Conservation (phyloP, 2,329 filamentous ascomycete species). For the Botryotinia calthae region DNA sequence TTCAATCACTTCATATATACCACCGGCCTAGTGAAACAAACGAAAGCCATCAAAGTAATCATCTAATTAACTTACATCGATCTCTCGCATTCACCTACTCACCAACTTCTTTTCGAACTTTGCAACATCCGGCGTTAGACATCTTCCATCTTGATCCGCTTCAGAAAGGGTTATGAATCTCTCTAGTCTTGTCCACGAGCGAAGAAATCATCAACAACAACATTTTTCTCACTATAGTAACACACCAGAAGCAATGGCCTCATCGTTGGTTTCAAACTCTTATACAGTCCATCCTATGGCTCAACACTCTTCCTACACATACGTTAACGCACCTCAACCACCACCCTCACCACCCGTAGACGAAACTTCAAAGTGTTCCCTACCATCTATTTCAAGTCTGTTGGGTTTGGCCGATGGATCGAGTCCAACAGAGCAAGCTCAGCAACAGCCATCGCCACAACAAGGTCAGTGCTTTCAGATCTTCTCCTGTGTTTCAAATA, state of each 20-base stretch:
- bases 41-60: conserved; percentile 34
- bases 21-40: conserved; percentile 36
- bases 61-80: conserved; percentile 26
- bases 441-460: conserved; percentile 44
- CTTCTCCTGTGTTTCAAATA: neutral
- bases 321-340: conserved; percentile 53
- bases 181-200: conserved; percentile 39
- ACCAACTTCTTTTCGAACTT: conserved; percentile 3
- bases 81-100: neutral
- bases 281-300: conserved; percentile 48
- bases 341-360: conserved; percentile 75
- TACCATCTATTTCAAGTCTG: conserved; percentile 91
- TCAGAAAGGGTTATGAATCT: conserved; percentile 38
- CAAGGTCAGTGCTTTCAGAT: conserved; percentile 28
- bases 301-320: conserved; percentile 47
- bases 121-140: conserved; percentile 7
- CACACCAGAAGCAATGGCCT: conserved; percentile 44
- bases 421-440: conserved; percentile 52
- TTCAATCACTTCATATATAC: conserved; percentile 17
- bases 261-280: conserved; percentile 44
- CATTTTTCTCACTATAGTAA: conserved; percentile 35
- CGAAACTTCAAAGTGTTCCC: conserved; percentile 72
- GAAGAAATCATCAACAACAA: conserved; percentile 35
- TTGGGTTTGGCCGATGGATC: conserved; percentile 77
- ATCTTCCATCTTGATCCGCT: conserved; percentile 10